phyloP scores from a whole-genome alignment of 1,284 basidiomycete species.

The Fomitopsis schrenkii region DNA sequence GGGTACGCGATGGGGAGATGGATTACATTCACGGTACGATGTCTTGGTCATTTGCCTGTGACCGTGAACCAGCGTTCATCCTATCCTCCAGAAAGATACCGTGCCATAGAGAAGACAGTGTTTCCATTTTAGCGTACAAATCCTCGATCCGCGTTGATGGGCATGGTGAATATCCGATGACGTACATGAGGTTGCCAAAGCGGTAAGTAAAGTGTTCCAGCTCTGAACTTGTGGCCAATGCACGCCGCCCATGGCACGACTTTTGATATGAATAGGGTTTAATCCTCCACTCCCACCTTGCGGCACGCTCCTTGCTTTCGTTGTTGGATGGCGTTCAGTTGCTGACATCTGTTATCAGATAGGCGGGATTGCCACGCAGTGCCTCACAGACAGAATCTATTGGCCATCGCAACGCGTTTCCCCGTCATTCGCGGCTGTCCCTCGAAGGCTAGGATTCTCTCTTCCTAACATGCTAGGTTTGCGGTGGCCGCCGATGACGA shows the following conservation, averaged over 20 bases:
- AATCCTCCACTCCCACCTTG: not conserved
- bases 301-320: not conserved
- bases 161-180: constrained; percentile 1
- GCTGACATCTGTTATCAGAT: constrained; percentile 7
- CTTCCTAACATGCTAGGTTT: not conserved
- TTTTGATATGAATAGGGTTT: constrained; percentile 7
- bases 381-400: not conserved
- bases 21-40: constrained; percentile 1
- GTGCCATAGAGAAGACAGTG: not conserved
- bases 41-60: constrained; percentile 2
- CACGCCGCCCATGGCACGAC: not conserved
- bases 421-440: not conserved
- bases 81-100: not conserved
- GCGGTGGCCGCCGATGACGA: constrained; percentile 5
- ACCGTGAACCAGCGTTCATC: not conserved
- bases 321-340: not conserved
- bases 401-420: not conserved
- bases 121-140: not conserved
- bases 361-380: constrained; percentile 2
- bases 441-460: not conserved
- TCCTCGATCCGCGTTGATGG: constrained; percentile 3
- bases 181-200: not conserved
- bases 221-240: not conserved
- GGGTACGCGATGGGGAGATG: not conserved
- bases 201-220: constrained; percentile 1